phyloP scores from a whole-genome alignment of 345 rosid genomes.

The Eucalyptus globulus region DNA sequence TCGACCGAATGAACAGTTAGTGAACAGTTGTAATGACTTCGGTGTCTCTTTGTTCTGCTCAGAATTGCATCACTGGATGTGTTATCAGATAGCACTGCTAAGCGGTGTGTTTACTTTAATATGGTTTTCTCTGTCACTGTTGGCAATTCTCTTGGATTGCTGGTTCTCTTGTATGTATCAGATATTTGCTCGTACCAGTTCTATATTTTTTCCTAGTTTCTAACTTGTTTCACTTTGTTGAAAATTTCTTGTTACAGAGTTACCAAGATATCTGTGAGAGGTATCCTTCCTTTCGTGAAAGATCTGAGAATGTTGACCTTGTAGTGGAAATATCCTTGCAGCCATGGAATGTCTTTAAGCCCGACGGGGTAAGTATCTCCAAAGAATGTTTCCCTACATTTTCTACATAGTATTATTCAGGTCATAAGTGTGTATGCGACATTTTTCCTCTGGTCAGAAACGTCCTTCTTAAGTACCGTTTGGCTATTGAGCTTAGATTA shows the following conservation, averaged over 20 bases:
- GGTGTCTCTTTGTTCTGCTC: background rate
- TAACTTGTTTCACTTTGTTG: background rate
- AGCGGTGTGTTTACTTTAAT: background rate
- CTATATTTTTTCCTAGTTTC: background rate
- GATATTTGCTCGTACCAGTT: background rate
- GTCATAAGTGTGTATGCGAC: background rate
- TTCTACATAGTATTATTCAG: background rate
- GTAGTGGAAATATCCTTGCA: slow-evolving; percentile 92
- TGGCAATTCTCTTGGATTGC: background rate
- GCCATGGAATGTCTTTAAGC: slow-evolving; percentile 98
- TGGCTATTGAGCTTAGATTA: background rate
- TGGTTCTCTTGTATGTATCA: background rate
- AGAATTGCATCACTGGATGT: background rate
- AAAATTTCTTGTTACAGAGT: slow-evolving; percentile 36
- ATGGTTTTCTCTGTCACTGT: background rate
- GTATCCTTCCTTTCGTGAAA: slow-evolving; percentile 83
- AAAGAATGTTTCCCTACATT: background rate
- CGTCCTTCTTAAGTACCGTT: background rate
- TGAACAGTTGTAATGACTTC: background rate
- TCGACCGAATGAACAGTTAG: background rate
- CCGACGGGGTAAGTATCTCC: slow-evolving; percentile 66
- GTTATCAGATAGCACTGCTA: background rate
- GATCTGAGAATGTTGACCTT: slow-evolving; percentile 96
- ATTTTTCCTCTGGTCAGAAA: background rate
- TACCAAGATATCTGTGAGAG: slow-evolving; percentile 82